A percentile compares a stretch with the other conserved stretches of the same genome.
Conservation (phyloP, 495 filamentous ascomycete genomes). For the Talaromyces stipitatus region DNA sequence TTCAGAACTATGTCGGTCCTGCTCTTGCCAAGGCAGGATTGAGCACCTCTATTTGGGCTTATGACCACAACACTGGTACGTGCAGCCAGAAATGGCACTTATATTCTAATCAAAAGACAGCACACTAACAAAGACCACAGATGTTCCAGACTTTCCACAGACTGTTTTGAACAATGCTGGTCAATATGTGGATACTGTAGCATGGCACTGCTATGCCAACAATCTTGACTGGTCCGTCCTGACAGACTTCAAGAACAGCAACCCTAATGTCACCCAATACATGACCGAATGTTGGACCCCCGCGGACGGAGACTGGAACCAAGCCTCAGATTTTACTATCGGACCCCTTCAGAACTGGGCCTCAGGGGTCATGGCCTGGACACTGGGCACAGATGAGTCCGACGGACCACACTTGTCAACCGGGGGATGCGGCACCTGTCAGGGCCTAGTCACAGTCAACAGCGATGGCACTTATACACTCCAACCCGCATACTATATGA, state of each 20-base stretch:
- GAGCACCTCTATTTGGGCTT: constrained; percentile 43
- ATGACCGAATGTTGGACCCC: constrained; percentile 56
- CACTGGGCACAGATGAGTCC: constrained; percentile 40
- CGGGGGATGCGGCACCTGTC: constrained; percentile 40
- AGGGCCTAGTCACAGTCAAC: constrained; percentile 33
- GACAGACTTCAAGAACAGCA: constrained; percentile 36
- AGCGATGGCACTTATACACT: constrained; percentile 39
- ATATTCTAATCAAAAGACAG: background rate
- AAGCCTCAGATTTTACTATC: constrained; percentile 45
- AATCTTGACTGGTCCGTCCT: constrained; percentile 43
- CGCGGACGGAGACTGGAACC: constrained; percentile 36
- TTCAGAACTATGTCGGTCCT: constrained; percentile 42
- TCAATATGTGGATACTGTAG: constrained; percentile 37
- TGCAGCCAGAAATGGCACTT: background rate
- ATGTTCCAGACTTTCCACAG: constrained; percentile 38
- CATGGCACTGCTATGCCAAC: constrained; percentile 50
- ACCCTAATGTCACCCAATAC: constrained; percentile 40
- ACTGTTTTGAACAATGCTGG: constrained; percentile 37
- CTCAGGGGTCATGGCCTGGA: constrained; percentile 45
- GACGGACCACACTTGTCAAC: constrained; percentile 46
- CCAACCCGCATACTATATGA: constrained; percentile 47
- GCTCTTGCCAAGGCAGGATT: constrained; percentile 34
- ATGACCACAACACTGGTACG: constrained; percentile 50
- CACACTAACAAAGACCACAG: constrained; percentile 4
- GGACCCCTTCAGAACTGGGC: constrained; percentile 53